Conservation (phyloP, 768 basidiomycete genomes). For the Infundibulicybe gibba region DNA sequence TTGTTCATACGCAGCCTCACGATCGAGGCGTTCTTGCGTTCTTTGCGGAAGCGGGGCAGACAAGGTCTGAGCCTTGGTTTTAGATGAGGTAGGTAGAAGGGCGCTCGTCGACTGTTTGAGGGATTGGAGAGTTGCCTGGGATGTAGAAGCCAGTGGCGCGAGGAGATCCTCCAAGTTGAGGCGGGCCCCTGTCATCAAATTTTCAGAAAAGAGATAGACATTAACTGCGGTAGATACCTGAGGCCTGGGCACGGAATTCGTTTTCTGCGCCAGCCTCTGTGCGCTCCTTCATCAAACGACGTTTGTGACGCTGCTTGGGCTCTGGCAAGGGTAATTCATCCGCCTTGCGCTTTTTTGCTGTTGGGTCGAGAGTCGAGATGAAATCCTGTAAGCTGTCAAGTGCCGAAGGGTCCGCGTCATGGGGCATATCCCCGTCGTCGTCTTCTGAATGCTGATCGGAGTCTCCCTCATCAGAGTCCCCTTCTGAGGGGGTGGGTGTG, state of each 20-base stretch:
- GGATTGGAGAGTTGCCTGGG: slow-evolving; percentile 55
- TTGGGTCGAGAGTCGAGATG: slow-evolving; percentile 61
- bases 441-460: slow-evolving; percentile 35
- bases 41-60: slow-evolving; percentile 84
- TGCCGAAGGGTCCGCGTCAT: slow-evolving; percentile 47
- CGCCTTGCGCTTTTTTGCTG: slow-evolving; percentile 68
- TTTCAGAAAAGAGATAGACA: too few relatives aligned
- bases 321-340: slow-evolving; percentile 24
- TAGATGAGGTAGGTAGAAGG: slow-evolving; percentile 46
- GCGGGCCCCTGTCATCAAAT: slow-evolving; percentile 22
- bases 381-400: slow-evolving; percentile 67
- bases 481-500: slow-evolving; percentile 20
- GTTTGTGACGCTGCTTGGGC: slow-evolving; percentile 36
- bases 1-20: slow-evolving; percentile 92
- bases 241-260: slow-evolving; percentile 63
- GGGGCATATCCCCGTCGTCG: slow-evolving; percentile 43
- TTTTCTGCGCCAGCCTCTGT: slow-evolving; percentile 80
- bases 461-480: slow-evolving; percentile 25
- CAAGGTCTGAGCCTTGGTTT: slow-evolving; percentile 49
- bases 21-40: slow-evolving; percentile 84
- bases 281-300: slow-evolving; percentile 63
- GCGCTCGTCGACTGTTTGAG: slow-evolving; percentile 71
- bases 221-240: slow-evolving; percentile 27
- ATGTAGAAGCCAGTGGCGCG: slow-evolving; percentile 62
- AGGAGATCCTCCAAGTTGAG: slow-evolving; percentile 74